phyloP scores from a whole-genome alignment of 345 rosid species.

The Lepidium sativum region DNA sequence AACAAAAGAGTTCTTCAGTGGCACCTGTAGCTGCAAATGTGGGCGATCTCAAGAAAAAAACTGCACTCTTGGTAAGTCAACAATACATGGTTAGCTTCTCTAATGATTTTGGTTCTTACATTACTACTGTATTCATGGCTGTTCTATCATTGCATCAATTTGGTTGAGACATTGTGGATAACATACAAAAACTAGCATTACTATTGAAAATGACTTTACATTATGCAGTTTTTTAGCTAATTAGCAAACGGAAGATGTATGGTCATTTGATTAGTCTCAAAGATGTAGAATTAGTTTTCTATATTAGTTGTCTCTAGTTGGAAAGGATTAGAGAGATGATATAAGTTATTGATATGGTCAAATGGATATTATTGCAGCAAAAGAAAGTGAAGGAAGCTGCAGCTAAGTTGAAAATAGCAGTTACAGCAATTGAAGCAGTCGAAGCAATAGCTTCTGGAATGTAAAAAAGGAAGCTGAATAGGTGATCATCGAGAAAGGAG shows the following conservation, averaged over 20 bases:
- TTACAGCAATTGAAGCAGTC: constrained; percentile 13
- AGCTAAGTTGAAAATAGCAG: constrained; percentile 18
- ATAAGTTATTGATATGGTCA: neutral
- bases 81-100: neutral
- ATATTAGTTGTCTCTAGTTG: neutral
- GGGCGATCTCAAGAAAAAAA: constrained; percentile 10
- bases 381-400: constrained; percentile 26
- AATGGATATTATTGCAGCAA: constrained; percentile 18
- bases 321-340: neutral
- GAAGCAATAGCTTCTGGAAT: constrained; percentile 1
- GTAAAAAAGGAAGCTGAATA: neutral
- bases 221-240: neutral
- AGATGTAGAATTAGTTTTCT: neutral
- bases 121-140: neutral
- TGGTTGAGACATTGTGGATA: neutral
- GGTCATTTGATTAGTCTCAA: neutral
- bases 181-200: neutral
- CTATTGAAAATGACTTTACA: neutral
- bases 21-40: neutral
- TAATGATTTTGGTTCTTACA: neutral
- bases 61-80: constrained; percentile 22
- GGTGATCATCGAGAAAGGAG: neutral
- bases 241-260: neutral
- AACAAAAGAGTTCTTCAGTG: constrained; percentile 5
- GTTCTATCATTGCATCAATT: neutral